Evolutionary conservation across 2,329 filamentous ascomycete species (phyloP).

Genomic region (Lasiodiplodia theobromae): DNA sequence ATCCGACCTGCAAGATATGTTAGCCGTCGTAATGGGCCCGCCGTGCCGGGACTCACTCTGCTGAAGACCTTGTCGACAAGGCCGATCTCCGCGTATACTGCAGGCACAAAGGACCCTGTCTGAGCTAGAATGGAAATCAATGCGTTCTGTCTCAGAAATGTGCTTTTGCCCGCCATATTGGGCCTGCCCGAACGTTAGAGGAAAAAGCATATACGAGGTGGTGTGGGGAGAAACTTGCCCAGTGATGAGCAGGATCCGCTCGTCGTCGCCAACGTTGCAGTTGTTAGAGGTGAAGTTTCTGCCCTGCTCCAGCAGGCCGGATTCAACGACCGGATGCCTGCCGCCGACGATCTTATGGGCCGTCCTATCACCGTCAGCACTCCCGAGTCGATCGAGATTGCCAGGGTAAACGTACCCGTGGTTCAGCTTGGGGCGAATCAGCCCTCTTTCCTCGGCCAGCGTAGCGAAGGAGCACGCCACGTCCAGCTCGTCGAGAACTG

Average conservation of each 20-base stretch:
- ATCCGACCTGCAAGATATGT: conserved; percentile 65
- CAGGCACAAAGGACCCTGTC: conserved; percentile 90
- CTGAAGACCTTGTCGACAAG: conserved; percentile 97
- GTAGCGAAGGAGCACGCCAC: conserved; percentile 85
- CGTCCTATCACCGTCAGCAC: conserved; percentile 42
- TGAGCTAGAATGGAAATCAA: conserved; percentile 94
- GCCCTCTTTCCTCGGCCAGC: conserved; percentile 75
- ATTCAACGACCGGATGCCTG: conserved; percentile 90
- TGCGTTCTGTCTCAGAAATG: conserved; percentile 93
- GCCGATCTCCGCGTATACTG: conserved; percentile 82
- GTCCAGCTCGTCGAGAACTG: conserved; percentile 92
- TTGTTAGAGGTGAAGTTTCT: conserved; percentile 86
- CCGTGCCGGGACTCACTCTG: conserved; percentile 54
- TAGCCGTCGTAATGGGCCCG: not conserved
- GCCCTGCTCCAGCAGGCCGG: conserved; percentile 79
- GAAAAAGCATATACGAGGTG: conserved; percentile 10
- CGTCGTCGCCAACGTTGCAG: conserved; percentile 79
- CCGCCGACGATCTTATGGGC: conserved; percentile 82
- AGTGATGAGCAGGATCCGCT: conserved; percentile 72
- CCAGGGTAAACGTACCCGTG: conserved; percentile 40
- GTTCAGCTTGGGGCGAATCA: conserved; percentile 74
- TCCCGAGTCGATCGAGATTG: not conserved
- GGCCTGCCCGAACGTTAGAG: conserved; percentile 53
- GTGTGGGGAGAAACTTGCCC: conserved; percentile 49
- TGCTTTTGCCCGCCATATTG: conserved; percentile 99